Evolutionary conservation across 2,329 filamentous ascomycete species (phyloP).

Genomic region (Truncatella angustata): DNA sequence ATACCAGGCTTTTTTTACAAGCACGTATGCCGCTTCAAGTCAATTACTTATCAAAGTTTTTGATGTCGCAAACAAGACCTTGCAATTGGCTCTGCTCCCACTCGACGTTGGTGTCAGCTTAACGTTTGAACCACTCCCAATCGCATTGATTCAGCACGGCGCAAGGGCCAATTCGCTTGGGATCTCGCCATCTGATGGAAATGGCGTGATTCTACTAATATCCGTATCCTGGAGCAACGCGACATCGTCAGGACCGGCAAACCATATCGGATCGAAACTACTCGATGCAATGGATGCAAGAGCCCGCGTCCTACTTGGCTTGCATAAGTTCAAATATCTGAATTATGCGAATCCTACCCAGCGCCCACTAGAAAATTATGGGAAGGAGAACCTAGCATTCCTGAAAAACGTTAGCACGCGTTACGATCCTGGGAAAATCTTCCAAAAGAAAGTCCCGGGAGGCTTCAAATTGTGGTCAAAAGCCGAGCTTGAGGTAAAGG

Average conservation of each 20-base stretch:
- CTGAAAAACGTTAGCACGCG: slow-evolving; percentile 19
- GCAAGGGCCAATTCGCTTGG: slow-evolving; percentile 8
- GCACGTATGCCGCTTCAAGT: not conserved
- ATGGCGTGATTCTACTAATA: slow-evolving; percentile 9
- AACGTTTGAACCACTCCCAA: slow-evolving; percentile 15
- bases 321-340: slow-evolving; percentile 11
- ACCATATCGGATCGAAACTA: not conserved
- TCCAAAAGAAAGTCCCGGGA: slow-evolving; percentile 21
- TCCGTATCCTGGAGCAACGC: slow-evolving; percentile 10
- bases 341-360: slow-evolving; percentile 19
- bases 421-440: slow-evolving; percentile 25
- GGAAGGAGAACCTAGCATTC: slow-evolving; percentile 10
- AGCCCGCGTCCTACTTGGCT: not conserved
- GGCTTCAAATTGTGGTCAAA: slow-evolving; percentile 19
- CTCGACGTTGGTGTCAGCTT: slow-evolving; percentile 9
- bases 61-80: not conserved
- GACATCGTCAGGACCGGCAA: not conserved
- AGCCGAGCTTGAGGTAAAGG: no score
- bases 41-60: not conserved
- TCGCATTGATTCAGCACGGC: slow-evolving; percentile 6
- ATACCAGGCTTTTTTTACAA: not conserved
- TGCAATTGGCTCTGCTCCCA: not conserved
- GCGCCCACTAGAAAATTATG: slow-evolving; percentile 17
- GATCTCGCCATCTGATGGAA: slow-evolving; percentile 8
- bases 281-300: not conserved